Conservation (phyloP, 805 yeast genomes). For the Starmerella davenportii region DNA sequence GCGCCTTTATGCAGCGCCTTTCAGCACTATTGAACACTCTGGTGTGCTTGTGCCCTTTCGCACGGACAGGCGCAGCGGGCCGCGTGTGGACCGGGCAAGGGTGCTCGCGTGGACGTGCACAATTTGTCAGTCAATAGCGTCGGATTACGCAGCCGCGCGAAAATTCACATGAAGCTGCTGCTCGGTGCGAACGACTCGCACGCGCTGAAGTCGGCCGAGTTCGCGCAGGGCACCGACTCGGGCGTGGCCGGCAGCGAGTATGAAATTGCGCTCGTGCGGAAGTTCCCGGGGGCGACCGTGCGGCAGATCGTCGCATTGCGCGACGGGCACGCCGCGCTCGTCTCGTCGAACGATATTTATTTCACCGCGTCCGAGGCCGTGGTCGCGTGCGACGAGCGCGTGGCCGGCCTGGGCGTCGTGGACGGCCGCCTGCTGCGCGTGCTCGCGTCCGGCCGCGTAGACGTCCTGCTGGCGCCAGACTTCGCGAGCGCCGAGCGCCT, state of each 20-base stretch:
- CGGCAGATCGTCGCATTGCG: not conserved
- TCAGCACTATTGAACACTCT: no score
- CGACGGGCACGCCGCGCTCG: not conserved
- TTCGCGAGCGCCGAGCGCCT: not conserved
- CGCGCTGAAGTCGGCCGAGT: slow-evolving; percentile 37
- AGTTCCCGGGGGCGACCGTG: not conserved
- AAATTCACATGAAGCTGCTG: slow-evolving; percentile 33
- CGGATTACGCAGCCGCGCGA: no score
- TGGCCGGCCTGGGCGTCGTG: not conserved
- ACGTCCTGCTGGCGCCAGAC: not conserved
- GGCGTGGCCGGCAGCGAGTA: not conserved
- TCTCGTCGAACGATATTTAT: not conserved
- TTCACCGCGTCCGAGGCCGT: not conserved
- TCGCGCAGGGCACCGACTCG: slow-evolving; percentile 30
- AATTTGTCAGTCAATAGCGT: no score
- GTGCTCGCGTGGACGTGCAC: no score
- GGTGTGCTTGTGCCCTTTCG: no score
- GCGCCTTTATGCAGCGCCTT: no score
- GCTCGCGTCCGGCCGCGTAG: not conserved
- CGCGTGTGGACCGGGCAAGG: no score
- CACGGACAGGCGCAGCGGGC: no score
- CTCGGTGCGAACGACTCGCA: slow-evolving; percentile 38
- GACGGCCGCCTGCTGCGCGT: not conserved
- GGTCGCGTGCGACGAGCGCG: not conserved
- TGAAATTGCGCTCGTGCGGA: not conserved